Percentiles rank a stretch among this genome's conserved stretches.
Evolutionary conservation across 768 basidiomycete species (phyloP).

Genomic region (Lactifluus rugatus): DNA sequence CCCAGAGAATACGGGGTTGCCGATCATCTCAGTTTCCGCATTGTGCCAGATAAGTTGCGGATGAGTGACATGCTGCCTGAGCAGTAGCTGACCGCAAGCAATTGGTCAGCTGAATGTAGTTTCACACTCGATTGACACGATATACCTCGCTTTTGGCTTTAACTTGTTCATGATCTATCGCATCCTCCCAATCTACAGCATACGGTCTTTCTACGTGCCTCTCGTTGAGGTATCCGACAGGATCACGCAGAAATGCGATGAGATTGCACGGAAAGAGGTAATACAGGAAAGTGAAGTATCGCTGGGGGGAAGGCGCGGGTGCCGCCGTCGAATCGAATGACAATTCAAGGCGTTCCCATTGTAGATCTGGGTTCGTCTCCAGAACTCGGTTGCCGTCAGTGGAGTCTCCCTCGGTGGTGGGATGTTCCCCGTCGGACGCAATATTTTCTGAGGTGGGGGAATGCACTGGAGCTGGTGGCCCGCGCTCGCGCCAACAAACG

Average conservation of each 20-base stretch:
- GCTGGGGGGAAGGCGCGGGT: slow-evolving; percentile 48
- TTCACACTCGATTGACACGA: background rate
- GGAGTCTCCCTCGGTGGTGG: slow-evolving; percentile 9
- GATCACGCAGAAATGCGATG: slow-evolving; percentile 65
- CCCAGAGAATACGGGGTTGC: slow-evolving; percentile 8
- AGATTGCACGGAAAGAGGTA: slow-evolving; percentile 89
- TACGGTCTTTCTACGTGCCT: slow-evolving; percentile 48
- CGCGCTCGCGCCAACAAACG: slow-evolving; percentile 63
- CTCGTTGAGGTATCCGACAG: slow-evolving; percentile 51
- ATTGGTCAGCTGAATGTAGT: background rate
- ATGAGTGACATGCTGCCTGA: slow-evolving; percentile 16
- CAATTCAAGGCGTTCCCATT: slow-evolving; percentile 59
- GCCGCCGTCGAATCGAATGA: slow-evolving; percentile 46
- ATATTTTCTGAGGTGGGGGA: slow-evolving; percentile 11
- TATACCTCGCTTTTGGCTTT: slow-evolving; percentile 64
- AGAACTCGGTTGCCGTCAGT: slow-evolving; percentile 9
- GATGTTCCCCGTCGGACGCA: background rate
- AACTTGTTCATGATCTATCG: slow-evolving; percentile 58
- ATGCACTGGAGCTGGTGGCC: slow-evolving; percentile 22
- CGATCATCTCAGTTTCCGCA: slow-evolving; percentile 13
- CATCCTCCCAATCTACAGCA: slow-evolving; percentile 59
- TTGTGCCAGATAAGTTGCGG: slow-evolving; percentile 18
- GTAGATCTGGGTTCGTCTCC: slow-evolving; percentile 41
- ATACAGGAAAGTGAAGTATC: slow-evolving; percentile 72
- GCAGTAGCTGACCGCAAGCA: slow-evolving; percentile 8